Percentiles rank a stretch among this genome's conserved stretches.
Evolutionary conservation across 805 yeast species (phyloP).

Genomic region (Kazachstania taianensis): DNA sequence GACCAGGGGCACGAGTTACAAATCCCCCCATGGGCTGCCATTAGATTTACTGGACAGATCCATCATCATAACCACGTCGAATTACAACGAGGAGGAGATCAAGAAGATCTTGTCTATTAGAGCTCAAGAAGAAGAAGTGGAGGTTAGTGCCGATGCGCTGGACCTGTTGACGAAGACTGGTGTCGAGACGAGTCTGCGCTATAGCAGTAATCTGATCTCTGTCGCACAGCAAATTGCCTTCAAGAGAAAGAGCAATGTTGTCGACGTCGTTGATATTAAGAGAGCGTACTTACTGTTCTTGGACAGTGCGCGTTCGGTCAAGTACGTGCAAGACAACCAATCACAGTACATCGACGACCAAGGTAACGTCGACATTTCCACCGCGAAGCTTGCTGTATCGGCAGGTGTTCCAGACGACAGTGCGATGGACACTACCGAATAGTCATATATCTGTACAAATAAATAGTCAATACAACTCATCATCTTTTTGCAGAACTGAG

Average conservation of each 20-base stretch:
- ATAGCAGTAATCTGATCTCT: slow-evolving; percentile 82
- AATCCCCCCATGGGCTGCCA: slow-evolving; percentile 97
- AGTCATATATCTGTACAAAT: too few relatives aligned
- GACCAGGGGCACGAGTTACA: slow-evolving; percentile 87
- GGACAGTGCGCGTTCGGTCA: slow-evolving; percentile 83
- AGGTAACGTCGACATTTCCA: slow-evolving; percentile 57
- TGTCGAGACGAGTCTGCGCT: slow-evolving; percentile 80
- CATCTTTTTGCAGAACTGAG: too few relatives aligned
- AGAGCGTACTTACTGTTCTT: slow-evolving; percentile 78
- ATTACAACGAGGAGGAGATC: slow-evolving; percentile 74
- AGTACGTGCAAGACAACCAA: slow-evolving; percentile 62
- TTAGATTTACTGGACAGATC: slow-evolving; percentile 88
- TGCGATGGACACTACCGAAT: slow-evolving; percentile 29
- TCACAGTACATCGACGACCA: slow-evolving; percentile 66
- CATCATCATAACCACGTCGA: slow-evolving; percentile 77
- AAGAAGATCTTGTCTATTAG: slow-evolving; percentile 79
- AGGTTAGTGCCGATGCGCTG: slow-evolving; percentile 69
- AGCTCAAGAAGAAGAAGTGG: slow-evolving; percentile 90
- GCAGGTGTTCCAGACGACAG: slow-evolving; percentile 10
- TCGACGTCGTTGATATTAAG: slow-evolving; percentile 75
- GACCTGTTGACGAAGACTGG: slow-evolving; percentile 85
- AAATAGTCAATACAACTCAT: too few relatives aligned
- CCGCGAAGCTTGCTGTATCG: slow-evolving; percentile 4
- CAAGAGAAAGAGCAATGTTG: slow-evolving; percentile 58
- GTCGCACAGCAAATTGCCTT: slow-evolving; percentile 81